Evolutionary conservation across 31 red algal species (phyloP), one percentile per base, ranked within the genome.

Genomic region (Odonthalia washingtoniensis): DNA sequence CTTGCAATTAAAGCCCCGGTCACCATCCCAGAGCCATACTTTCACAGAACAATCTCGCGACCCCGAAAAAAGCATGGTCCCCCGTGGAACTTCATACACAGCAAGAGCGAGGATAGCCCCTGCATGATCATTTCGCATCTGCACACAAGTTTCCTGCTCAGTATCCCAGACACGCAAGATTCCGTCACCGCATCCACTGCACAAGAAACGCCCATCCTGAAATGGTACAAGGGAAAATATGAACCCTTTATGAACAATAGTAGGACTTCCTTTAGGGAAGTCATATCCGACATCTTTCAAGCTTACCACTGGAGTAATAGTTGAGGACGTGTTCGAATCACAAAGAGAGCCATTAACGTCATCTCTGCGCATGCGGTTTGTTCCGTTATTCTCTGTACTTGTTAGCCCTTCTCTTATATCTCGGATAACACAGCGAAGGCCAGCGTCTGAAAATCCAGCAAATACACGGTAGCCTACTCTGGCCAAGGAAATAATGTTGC

Each of bases 11-110:
- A 93, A 97, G 6, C 90, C 87, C 44, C 61, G 86, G 5, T 87
- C 87, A 32, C 83, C 87, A 70, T 97, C 90, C 94, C 94, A 96
- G 1, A 96, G 89, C 82, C 82, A 92, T 14, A 92, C 83, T 72
- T 91, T 90, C 9, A 97, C 80, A 33, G 86, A 86, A 27, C 87
- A 80, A 66, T 97, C 95, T 30, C 90, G 41, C 0, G 95, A 90
- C 24, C 90, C 95, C 26, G 95, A 97, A 62, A 93, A 93, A 21
- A 97, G 89, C 65, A 92, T 87, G 53, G 86, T 85, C 24, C 86
- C 89, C 35, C 80, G 49, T 26, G 49, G 65, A 14, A 70, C 67
- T 24, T 92, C 89, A 85, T 88, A 85, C 12, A 45, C 74, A n/a
- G 63, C 76, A 43, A 96, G 82, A 1, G 95, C 80, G 32, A 93